A percentile compares a stretch with the other conserved stretches of the same genome.
phyloP scores from a whole-genome alignment of 495 filamentous ascomycete genomes.

The Aspergillus steynii region DNA sequence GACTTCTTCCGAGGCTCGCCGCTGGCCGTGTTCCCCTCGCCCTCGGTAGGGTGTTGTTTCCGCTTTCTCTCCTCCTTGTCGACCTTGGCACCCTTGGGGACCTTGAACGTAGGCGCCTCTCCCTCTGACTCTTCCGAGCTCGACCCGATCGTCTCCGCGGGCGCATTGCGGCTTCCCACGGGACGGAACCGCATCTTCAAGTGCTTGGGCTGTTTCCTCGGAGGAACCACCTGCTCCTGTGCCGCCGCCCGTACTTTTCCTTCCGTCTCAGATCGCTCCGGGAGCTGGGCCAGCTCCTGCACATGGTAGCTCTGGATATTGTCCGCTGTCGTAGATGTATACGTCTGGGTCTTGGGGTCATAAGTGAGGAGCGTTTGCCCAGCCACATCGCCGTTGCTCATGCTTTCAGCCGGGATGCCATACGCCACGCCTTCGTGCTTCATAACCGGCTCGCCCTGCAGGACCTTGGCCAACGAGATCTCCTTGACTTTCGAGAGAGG shows the following conservation, averaged over 20 bases:
- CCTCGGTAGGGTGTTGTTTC: conserved; percentile 42
- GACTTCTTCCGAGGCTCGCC: conserved; percentile 44
- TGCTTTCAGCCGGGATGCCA: conserved; percentile 46
- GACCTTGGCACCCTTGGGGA: conserved; percentile 22
- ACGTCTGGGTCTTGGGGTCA: conserved; percentile 35
- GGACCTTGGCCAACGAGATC: conserved; percentile 40
- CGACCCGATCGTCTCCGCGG: conserved; percentile 49
- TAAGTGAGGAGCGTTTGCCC: conserved; percentile 40
- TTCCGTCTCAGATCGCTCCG: conserved; percentile 31
- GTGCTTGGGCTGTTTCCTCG: conserved; percentile 56
- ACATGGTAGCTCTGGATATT: conserved; percentile 46
- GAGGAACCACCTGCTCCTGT: conserved; percentile 41
- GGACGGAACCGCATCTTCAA: conserved; percentile 62
- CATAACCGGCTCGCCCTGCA: conserved; percentile 45
- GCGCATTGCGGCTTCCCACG: conserved; percentile 46
- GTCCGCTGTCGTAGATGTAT: conserved; percentile 27
- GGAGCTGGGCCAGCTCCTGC: conserved; percentile 43
- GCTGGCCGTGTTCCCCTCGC: conserved; percentile 29
- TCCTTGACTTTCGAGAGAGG: conserved; percentile 47
- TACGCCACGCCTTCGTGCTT: conserved; percentile 41
- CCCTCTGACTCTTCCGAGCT: conserved; percentile 51
- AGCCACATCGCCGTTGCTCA: conserved; percentile 33
- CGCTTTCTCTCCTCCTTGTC: conserved; percentile 42
- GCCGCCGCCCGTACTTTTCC: conserved; percentile 36
- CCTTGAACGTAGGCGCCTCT: conserved; percentile 42